Conservation (phyloP, 345 rosid genomes). For the Bruguiera gymnorhiza region DNA sequence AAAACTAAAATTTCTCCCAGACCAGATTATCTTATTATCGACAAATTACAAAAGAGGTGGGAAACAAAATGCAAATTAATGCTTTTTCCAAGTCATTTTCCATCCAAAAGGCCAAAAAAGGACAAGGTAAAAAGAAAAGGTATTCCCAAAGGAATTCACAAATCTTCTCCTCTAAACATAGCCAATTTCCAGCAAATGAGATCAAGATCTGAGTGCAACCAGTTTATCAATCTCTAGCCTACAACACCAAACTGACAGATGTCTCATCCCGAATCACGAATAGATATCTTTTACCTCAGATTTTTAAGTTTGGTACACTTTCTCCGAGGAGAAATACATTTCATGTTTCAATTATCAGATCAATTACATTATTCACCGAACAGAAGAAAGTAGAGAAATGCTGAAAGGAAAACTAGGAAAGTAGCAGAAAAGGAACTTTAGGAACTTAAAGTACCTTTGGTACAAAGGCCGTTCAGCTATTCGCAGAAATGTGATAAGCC, state of each 20-base stretch:
- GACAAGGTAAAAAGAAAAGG: too few species aligned
- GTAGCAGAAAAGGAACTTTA: neutral
- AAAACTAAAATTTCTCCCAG: neutral
- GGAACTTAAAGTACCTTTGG: constrained; percentile 58
- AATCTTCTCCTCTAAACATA: too few species aligned
- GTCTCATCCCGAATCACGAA: too few species aligned
- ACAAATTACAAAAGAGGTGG: too few species aligned
- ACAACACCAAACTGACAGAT: too few species aligned
- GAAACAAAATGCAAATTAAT: too few species aligned
- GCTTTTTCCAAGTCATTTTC: too few species aligned
- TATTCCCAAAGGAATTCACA: too few species aligned
- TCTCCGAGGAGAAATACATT: too few species aligned
- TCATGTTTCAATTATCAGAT: neutral
- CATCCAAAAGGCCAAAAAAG: too few species aligned
- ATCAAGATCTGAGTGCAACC: neutral
- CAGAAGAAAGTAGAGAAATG: neutral
- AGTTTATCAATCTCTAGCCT: neutral
- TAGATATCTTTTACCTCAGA: neutral
- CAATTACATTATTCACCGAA: neutral
- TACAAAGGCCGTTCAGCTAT: constrained; percentile 73
- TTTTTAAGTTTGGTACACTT: neutral
- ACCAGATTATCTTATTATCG: too few species aligned
- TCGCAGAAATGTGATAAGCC: constrained; percentile 67
- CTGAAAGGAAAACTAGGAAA: neutral
- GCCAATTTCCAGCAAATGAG: too few species aligned